phyloP scores from a whole-genome alignment of 176 grass and related monocot genomes.

The Alloteropsis semialata region DNA sequence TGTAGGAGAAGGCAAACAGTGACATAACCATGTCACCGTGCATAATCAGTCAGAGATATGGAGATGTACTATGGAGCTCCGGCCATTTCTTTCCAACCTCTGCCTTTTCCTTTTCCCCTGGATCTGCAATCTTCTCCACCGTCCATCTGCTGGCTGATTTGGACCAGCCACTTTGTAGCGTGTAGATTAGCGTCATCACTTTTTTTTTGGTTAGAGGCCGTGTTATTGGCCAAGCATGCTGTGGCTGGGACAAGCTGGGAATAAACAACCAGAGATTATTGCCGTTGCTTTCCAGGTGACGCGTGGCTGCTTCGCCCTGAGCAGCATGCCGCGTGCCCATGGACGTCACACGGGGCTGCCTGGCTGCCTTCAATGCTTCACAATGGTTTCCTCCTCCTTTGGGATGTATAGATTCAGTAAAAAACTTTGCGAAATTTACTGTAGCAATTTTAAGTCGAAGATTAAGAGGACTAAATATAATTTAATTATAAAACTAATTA shows the following conservation, averaged over 20 bases:
- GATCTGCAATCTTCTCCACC: neutral
- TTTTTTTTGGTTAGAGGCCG: neutral
- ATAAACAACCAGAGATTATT: neutral
- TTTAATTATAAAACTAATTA: no score
- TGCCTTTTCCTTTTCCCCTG: neutral
- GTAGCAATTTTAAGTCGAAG: no score
- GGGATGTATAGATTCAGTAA: no score
- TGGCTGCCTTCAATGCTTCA: no score
- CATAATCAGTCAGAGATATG: neutral
- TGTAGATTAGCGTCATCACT: neutral
- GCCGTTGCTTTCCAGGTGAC: conserved; percentile 7
- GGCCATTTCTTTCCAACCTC: conserved; percentile 5
- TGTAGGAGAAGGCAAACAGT: neutral
- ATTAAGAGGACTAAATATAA: no score
- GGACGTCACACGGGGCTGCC: neutral
- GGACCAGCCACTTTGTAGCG: neutral
- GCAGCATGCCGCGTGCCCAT: neutral
- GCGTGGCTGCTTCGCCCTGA: neutral
- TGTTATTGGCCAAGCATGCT: neutral
- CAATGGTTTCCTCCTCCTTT: no score
- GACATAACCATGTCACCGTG: neutral
- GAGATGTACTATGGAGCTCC: neutral
- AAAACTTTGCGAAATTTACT: no score
- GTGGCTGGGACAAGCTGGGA: neutral
- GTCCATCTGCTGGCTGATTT: conserved; percentile 11